Evolutionary conservation across 1,284 basidiomycete species (phyloP).

Genomic region (Polyporus tsugae): DNA sequence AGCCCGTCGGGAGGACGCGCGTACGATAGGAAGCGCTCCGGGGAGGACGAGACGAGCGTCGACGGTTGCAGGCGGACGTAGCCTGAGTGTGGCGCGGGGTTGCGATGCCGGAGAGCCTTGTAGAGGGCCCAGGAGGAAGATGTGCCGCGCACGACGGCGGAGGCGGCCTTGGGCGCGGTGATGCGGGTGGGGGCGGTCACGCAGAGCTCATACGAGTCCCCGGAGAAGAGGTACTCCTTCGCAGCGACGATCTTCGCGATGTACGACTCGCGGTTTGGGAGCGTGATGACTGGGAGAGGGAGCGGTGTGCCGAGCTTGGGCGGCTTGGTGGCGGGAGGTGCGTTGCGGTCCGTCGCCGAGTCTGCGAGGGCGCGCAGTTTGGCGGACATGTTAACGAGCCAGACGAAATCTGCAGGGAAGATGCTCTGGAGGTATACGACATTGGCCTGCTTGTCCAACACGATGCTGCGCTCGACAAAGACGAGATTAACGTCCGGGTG

Average conservation of each 20-base stretch:
- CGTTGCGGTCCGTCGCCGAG: neutral
- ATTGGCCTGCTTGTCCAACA: constrained; percentile 62
- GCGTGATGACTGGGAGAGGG: constrained; percentile 46
- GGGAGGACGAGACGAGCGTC: constrained; percentile 83
- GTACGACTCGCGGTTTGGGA: constrained; percentile 71
- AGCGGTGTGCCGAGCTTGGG: constrained; percentile 19
- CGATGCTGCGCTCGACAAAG: constrained; percentile 79
- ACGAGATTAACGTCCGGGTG: constrained; percentile 78
- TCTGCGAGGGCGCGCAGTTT: constrained; percentile 34
- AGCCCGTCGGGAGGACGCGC: constrained; percentile 65
- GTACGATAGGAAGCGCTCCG: constrained; percentile 94
- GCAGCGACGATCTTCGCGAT: constrained; percentile 77
- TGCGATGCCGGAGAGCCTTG: constrained; percentile 74
- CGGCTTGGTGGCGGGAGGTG: constrained; percentile 6
- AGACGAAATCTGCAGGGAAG: constrained; percentile 60
- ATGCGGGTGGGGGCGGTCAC: constrained; percentile 83
- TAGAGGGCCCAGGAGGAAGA: constrained; percentile 78
- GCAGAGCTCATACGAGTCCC: constrained; percentile 97
- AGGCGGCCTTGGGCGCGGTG: constrained; percentile 46
- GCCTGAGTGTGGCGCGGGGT: constrained; percentile 93
- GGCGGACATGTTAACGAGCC: constrained; percentile 56
- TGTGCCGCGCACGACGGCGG: constrained; percentile 44
- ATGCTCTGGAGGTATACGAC: constrained; percentile 71
- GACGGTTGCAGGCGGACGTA: constrained; percentile 79
- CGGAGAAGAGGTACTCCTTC: constrained; percentile 81